A percentile compares a stretch with the other conserved stretches of the same genome.
These are phyloP conservation scores for Plasmodium coatneyi DNA, from an alignment of 169 alveolate species.

Conservation along the genomic window DNA sequence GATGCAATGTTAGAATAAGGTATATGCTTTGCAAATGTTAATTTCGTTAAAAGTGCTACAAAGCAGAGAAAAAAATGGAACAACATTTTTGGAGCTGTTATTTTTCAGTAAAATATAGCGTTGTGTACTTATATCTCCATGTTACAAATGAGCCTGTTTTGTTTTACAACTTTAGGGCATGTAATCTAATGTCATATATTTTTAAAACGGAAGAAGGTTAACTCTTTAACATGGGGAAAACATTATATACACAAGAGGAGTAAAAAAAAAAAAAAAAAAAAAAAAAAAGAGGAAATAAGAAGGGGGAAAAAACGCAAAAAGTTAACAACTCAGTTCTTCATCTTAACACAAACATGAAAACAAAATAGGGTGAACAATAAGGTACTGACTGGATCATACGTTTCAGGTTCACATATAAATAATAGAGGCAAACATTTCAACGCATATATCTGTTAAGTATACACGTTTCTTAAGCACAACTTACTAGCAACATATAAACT, in stretches of 20 bases:
- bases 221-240: background rate
- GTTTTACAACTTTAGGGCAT: background rate
- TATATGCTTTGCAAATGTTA: conserved; percentile 19
- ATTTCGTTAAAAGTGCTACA: conserved; percentile 33
- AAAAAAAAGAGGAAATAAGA: background rate
- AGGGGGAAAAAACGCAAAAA: background rate
- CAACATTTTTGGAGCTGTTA: conserved; percentile 30
- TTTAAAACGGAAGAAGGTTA: background rate
- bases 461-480: background rate
- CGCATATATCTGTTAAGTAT: background rate
- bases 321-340: background rate
- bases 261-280: background rate
- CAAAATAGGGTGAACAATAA: background rate
- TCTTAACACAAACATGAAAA: background rate
- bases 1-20: conserved; percentile 48
- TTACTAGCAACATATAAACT: background rate
- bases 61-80: conserved; percentile 27
- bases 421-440: background rate
- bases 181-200: background rate
- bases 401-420: background rate
- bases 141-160: background rate
- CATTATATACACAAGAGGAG: no score
- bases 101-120: background rate
- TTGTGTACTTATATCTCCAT: conserved; percentile 2
- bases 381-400: background rate